phyloP scores from a whole-genome alignment of 495 filamentous ascomycete genomes.

The Stereocaulon alpinum region DNA sequence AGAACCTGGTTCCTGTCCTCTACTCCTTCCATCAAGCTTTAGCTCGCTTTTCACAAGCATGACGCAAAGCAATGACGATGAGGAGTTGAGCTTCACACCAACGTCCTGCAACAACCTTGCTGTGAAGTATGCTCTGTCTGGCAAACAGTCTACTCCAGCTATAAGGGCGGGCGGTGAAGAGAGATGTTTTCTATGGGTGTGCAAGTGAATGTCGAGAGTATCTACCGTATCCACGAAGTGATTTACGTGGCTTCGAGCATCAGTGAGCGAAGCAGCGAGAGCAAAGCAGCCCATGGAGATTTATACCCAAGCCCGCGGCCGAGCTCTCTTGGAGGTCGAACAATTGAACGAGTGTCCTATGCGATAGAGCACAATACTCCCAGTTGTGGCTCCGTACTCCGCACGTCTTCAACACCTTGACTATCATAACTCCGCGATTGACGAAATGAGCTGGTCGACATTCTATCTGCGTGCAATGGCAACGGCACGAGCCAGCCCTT shows the following conservation, averaged over 20 bases:
- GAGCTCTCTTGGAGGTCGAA: background rate
- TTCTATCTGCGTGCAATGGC: background rate
- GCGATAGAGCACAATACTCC: background rate
- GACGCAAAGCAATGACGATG: constrained; percentile 27
- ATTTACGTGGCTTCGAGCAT: constrained; percentile 19
- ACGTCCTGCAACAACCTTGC: constrained; percentile 30
- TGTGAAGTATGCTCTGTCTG: constrained; percentile 21
- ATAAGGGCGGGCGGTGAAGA: constrained; percentile 12
- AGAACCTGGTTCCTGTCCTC: constrained; percentile 4
- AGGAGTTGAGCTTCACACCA: constrained; percentile 39
- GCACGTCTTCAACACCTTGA: background rate
- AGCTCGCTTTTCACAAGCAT: constrained; percentile 27
- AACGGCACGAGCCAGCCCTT: background rate
- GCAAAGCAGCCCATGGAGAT: constrained; percentile 1
- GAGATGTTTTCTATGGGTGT: background rate
- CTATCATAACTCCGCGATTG: background rate
- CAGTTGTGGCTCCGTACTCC: background rate
- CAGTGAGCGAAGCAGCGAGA: constrained; percentile 26
- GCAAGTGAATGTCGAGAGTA: constrained; percentile 9
- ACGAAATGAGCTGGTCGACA: background rate
- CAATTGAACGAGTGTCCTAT: background rate
- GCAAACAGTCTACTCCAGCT: constrained; percentile 24
- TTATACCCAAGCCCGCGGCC: background rate
- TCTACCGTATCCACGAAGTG: constrained; percentile 8
- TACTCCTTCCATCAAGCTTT: constrained; percentile 33